These are phyloP conservation scores for Conticribra weissflogii DNA, from an alignment of 108 stramenopile species.

Conservation along the genomic window DNA sequence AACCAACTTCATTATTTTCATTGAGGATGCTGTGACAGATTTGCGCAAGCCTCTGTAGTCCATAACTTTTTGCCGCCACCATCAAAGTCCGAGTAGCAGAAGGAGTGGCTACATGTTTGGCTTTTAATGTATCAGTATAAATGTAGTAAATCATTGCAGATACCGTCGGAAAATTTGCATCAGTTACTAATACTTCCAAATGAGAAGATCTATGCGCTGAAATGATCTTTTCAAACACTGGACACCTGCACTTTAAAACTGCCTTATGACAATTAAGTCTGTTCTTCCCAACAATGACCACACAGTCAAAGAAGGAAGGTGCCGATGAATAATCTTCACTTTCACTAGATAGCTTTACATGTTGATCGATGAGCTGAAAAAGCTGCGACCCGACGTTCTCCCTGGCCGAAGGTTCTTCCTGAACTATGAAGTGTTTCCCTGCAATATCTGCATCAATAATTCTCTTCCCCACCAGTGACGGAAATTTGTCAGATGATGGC, in stretches of 20 bases:
- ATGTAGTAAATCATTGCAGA: slow-evolving; percentile 2
- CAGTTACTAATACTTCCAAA: background rate
- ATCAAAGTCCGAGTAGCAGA: background rate
- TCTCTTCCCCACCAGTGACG: background rate
- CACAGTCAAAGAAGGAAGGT: background rate
- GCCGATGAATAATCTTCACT: background rate
- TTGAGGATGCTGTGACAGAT: background rate
- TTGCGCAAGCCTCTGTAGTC: background rate
- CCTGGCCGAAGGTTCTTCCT: background rate
- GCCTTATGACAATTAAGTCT: background rate
- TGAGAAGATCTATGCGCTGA: background rate
- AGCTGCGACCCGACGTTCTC: background rate
- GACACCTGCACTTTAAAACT: background rate
- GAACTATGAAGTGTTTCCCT: background rate
- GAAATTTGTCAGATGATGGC: background rate
- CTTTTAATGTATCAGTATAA: background rate
- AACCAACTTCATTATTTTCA: background rate
- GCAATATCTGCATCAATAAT: background rate
- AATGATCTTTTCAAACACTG: background rate
- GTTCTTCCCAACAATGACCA: background rate
- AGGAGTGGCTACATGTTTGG: slow-evolving; percentile 1
- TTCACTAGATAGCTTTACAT: background rate
- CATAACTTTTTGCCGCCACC: background rate
- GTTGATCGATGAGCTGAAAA: too few relatives aligned
- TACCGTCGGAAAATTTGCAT: background rate